Percentiles rank a stretch among this genome's conserved stretches.
These are phyloP conservation scores for Lumnitzera racemosa DNA, from an alignment of 345 rosid genomes.

Conservation along the genomic window DNA sequence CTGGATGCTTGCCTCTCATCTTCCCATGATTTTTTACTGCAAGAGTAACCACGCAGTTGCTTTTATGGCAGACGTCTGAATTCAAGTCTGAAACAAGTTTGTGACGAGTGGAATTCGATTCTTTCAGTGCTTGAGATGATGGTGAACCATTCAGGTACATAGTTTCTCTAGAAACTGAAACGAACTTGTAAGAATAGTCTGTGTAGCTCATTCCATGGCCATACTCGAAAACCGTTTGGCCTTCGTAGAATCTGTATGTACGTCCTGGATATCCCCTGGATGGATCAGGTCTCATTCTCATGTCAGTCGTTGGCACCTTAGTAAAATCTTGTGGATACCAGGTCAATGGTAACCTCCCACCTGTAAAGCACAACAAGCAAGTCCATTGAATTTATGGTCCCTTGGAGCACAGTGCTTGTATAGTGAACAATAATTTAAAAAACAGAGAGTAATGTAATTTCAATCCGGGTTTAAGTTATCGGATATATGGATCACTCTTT, in stretches of 20 bases:
- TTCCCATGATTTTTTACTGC: constrained; percentile 52
- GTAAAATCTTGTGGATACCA: constrained; percentile 74
- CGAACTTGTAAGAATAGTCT: constrained; percentile 45
- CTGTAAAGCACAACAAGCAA: constrained; percentile 27
- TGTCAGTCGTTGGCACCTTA: constrained; percentile 73
- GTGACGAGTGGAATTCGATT: constrained; percentile 14
- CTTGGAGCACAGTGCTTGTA: too few species aligned
- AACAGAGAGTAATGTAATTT: too few species aligned
- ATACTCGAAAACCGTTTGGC: constrained; percentile 50
- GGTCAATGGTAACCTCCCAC: constrained; percentile 83
- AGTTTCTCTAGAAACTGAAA: constrained; percentile 12
- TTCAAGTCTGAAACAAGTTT: constrained; percentile 45
- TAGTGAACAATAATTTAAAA: too few species aligned
- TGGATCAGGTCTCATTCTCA: constrained; percentile 68
- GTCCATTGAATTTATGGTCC: too few species aligned
- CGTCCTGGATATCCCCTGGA: constrained; percentile 71
- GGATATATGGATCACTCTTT: too few species aligned
- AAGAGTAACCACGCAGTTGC: constrained; percentile 33
- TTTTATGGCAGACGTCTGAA: constrained; percentile 29
- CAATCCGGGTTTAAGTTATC: too few species aligned
- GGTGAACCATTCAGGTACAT: constrained; percentile 33
- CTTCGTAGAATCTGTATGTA: constrained; percentile 76
- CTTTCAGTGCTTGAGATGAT: background rate
- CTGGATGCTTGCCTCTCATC: constrained; percentile 66
- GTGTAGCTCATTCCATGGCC: constrained; percentile 83